These are phyloP conservation scores for Mrakia gelida DNA, from an alignment of 768 basidiomycete species.

Conservation along the genomic window DNA sequence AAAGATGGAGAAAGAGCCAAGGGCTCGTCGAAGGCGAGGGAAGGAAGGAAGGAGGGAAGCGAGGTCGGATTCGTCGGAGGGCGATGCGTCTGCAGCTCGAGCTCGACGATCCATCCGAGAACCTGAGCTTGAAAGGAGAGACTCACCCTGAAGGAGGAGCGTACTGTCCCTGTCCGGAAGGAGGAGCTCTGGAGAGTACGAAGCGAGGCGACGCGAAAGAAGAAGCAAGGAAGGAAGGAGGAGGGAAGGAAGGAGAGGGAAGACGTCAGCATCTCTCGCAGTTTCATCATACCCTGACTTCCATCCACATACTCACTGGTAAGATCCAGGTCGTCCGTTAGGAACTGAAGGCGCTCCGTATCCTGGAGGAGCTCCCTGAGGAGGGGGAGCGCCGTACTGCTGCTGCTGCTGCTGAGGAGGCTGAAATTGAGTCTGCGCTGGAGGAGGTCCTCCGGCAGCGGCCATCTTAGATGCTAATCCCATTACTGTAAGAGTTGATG, in stretches of 20 bases:
- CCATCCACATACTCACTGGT: background rate
- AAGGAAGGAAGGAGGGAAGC: too few relatives aligned
- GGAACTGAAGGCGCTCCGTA: slow-evolving; percentile 28
- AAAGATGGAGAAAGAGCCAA: background rate
- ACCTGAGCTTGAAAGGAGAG: background rate
- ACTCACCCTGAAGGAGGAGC: slow-evolving; percentile 11
- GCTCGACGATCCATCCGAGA: background rate
- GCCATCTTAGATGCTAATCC: slow-evolving; percentile 12
- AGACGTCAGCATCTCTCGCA: background rate
- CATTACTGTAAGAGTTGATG: background rate
- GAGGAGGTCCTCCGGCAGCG: slow-evolving; percentile 1
- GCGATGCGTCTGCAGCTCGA: background rate
- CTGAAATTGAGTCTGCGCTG: background rate
- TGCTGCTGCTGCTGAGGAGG: slow-evolving; percentile 15
- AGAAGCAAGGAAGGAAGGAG: background rate
- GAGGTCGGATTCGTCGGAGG: too few relatives aligned
- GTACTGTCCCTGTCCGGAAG: background rate
- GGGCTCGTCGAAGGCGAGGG: background rate
- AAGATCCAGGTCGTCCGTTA: slow-evolving; percentile 18
- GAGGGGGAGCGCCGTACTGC: slow-evolving; percentile 16
- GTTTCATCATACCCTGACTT: background rate
- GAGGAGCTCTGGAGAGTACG: slow-evolving; percentile 2
- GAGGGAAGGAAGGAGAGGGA: background rate
- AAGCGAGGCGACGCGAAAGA: background rate
- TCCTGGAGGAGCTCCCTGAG: slow-evolving; percentile 6